Conservation (phyloP, 352 stramenopile genomes). For the Phytophthora tentaculata region DNA sequence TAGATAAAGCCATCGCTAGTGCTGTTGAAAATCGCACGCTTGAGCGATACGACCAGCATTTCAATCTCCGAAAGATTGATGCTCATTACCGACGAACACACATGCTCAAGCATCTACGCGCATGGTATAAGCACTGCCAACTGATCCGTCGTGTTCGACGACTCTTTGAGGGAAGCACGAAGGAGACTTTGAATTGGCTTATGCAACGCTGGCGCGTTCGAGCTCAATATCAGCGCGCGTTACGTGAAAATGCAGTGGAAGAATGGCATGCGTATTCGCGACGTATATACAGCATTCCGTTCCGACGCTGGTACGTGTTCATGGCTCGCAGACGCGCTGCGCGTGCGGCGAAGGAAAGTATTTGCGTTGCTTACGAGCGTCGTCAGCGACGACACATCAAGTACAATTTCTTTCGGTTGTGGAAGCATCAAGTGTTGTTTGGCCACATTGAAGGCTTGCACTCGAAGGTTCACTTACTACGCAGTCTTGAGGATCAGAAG, state of each 20-base stretch:
- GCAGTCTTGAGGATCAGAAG: slow-evolving; percentile 80
- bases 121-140: slow-evolving; percentile 55
- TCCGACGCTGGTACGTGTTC: slow-evolving; percentile 71
- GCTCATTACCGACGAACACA: slow-evolving; percentile 59
- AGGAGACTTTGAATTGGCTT: slow-evolving; percentile 44
- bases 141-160: slow-evolving; percentile 63
- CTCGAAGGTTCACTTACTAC: slow-evolving; percentile 67
- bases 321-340: slow-evolving; percentile 41
- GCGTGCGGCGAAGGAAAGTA: slow-evolving; percentile 60
- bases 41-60: slow-evolving; percentile 67
- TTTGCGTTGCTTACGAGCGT: slow-evolving; percentile 74
- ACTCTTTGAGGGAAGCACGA: slow-evolving; percentile 70
- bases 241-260: slow-evolving; percentile 58
- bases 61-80: slow-evolving; percentile 78
- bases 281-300: slow-evolving; percentile 76
- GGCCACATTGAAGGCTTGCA: slow-evolving; percentile 73
- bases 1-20: slow-evolving; percentile 62
- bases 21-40: slow-evolving; percentile 62
- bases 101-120: slow-evolving; percentile 60
- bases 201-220: slow-evolving; percentile 59
- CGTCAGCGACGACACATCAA: slow-evolving; percentile 65
- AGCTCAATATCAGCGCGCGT: slow-evolving; percentile 58
- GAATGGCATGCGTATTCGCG: slow-evolving; percentile 68
- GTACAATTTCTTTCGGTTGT: slow-evolving; percentile 84
- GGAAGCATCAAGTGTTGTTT: slow-evolving; percentile 82